Percentiles rank a stretch among this genome's conserved stretches.
Conservation (phyloP, 2,329 filamentous ascomycete species). For the Davidsoniella eucalypti region DNA sequence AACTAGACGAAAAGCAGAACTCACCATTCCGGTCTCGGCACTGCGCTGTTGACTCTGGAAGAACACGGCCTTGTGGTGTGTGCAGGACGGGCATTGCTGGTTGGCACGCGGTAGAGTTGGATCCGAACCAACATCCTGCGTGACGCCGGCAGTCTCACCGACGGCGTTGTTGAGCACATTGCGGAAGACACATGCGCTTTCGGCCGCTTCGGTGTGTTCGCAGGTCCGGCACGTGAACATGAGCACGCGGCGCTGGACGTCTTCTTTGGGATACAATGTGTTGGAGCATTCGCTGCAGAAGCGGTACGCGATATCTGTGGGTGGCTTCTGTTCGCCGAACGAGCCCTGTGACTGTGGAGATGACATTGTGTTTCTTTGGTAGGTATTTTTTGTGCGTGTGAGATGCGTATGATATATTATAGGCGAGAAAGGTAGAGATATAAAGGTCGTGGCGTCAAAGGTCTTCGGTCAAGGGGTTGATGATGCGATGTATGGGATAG, state of each 20-base stretch:
- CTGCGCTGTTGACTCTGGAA: slow-evolving; percentile 98
- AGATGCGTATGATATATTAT: not conserved
- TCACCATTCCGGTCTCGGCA: slow-evolving; percentile 94
- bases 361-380: slow-evolving; percentile 30
- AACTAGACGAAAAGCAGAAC: slow-evolving; percentile 18
- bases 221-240: slow-evolving; percentile 95
- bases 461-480: too few relatives aligned
- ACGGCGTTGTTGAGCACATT: slow-evolving; percentile 84
- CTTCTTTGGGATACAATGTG: slow-evolving; percentile 94
- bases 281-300: slow-evolving; percentile 99
- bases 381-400: not conserved
- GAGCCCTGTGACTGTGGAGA: slow-evolving; percentile 21
- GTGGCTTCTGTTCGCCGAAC: slow-evolving; percentile 31
- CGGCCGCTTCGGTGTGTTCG: slow-evolving; percentile 74
- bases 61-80: slow-evolving; percentile 82
- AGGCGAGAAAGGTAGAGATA: not conserved
- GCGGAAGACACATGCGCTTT: slow-evolving; percentile 84
- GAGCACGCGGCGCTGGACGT: slow-evolving; percentile 64
- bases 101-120: slow-evolving; percentile 90
- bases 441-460: too few relatives aligned
- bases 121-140: slow-evolving; percentile 91
- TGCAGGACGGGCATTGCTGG: slow-evolving; percentile 70
- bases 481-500: too few relatives aligned
- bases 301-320: slow-evolving; percentile 79
- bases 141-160: slow-evolving; percentile 91